Base-by-base conservation (phyloP, 768 basidiomycete genomes). In the Daedalea quercina region DNA sequence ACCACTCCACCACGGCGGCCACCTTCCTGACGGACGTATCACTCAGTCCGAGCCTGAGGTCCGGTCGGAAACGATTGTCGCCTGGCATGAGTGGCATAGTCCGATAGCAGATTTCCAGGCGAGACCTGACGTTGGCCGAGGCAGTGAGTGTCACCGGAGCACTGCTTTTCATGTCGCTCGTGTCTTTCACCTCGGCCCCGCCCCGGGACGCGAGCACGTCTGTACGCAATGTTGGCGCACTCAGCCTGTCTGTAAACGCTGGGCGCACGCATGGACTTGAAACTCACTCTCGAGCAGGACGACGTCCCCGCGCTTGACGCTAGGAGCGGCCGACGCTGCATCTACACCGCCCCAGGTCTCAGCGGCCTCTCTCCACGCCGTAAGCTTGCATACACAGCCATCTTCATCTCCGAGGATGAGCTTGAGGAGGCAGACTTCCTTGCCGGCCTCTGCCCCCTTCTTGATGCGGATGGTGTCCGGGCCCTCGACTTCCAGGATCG, bases 351-450 rank as follows among this genome's bases (percentile, higher is more conserved):
- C 85, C 89, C 88, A 90, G 0, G 67, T 65, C 42, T 90, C 84
- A 11, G 90, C 90, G 3, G 78, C 70, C 44, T 90, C 84, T 51
- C 88, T 72, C 90, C 90, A 92, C 12, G 84, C 88, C 3, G 85
- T 85, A 17, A 91, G 65, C 67, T 84, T 88, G 60, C 80, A 80
- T 7, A 90, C 75, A 1, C 68, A 74, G 1, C 84, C 84, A 25
- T 78, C 78, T 50, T 89, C 86, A 59, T 90, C 87, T 9, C 85
- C 85, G 23, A 91, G 66, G 44, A 91, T 79, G 61, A 90, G 70
- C 61, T 81, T 86, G 25, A 91, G 66, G 41, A 91, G 63, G 0
- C 76, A 78, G 0, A 89, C 78, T 54, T 86, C 79, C 53, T 79
- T 81, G 8, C 88, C 90, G 3, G 84, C 81, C 50, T 90, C 84